Percentiles rank a stretch among this genome's conserved stretches.
Conservation (phyloP, 371 early-diverging fungal species). For the Zopfochytrium polystomum region DNA sequence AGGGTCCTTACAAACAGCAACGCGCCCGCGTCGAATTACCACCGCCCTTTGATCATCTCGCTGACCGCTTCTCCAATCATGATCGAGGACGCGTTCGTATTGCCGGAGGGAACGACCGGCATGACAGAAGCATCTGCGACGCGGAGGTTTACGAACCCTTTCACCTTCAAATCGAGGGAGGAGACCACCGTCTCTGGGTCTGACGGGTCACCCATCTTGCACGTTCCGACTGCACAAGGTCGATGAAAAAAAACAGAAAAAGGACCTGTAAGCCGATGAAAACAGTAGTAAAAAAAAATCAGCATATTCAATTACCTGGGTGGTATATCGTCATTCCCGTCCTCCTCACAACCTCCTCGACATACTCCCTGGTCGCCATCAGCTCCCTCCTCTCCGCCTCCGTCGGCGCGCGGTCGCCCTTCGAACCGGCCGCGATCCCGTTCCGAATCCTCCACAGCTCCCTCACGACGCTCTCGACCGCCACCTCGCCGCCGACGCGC, state of each 20-base stretch:
- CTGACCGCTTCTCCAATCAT: slow-evolving; percentile 27
- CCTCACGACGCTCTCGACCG: slow-evolving; percentile 21
- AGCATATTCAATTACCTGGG: no score
- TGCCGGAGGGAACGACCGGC: slow-evolving; percentile 24
- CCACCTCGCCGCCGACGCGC: slow-evolving; percentile 4
- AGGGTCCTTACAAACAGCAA: no score
- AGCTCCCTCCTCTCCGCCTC: slow-evolving; percentile 30
- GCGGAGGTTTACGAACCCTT: slow-evolving; percentile 19
- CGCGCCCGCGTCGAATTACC: no score
- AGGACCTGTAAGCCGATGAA: no score
- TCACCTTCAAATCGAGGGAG: slow-evolving; percentile 13
- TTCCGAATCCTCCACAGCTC: slow-evolving; percentile 15
- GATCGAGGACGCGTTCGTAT: slow-evolving; percentile 26
- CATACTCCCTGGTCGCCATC: slow-evolving; percentile 18
- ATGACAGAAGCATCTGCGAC: slow-evolving; percentile 27
- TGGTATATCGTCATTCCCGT: slow-evolving; percentile 40
- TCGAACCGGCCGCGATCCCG: no score
- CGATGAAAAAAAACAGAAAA: no score
- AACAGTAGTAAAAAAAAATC: no score
- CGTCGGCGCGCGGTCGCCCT: slow-evolving; percentile 19
- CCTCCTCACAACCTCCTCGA: slow-evolving; percentile 30
- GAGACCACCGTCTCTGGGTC: slow-evolving; percentile 10
- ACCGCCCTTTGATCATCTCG: no score
- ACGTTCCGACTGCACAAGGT: slow-evolving; percentile 45
- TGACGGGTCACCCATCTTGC: slow-evolving; percentile 37